Percentiles rank a stretch among this genome's conserved stretches.
Conservation (phyloP, 495 filamentous ascomycete genomes). For the Aspergillus affinis region DNA sequence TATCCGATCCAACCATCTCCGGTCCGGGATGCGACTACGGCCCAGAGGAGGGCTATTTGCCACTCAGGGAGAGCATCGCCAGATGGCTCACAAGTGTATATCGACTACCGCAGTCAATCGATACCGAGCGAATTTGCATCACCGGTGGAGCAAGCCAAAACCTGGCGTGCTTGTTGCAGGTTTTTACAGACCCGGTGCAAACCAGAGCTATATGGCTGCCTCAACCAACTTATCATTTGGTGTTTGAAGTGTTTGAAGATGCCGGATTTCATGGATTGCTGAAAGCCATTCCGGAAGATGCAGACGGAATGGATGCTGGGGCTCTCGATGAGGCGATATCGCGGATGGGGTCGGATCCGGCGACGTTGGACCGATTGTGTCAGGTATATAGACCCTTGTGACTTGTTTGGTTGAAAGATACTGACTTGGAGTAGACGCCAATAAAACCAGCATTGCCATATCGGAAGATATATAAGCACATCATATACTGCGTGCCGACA, state of each 20-base stretch:
- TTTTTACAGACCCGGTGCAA: conserved; percentile 63
- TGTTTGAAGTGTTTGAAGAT: conserved; percentile 67
- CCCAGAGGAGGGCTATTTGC: conserved; percentile 64
- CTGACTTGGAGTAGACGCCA: not conserved
- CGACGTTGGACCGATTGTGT: not conserved
- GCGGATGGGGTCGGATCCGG: not conserved
- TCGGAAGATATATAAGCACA: conserved; percentile 63
- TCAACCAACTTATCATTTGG: conserved; percentile 68
- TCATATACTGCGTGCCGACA: conserved; percentile 72
- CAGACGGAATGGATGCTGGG: conserved; percentile 58
- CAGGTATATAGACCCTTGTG: not conserved
- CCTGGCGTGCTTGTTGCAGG: conserved; percentile 57
- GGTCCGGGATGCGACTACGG: conserved; percentile 63
- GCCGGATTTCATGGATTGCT: conserved; percentile 52
- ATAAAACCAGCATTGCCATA: conserved; percentile 33
- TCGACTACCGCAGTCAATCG: conserved; percentile 14
- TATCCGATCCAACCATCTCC: conserved; percentile 51
- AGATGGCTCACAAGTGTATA: conserved; percentile 62
- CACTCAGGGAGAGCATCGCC: conserved; percentile 57
- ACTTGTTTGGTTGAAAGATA: not conserved
- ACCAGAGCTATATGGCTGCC: conserved; percentile 66
- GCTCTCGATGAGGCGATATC: not conserved
- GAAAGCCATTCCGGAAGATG: conserved; percentile 62
- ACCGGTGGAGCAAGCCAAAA: conserved; percentile 67
- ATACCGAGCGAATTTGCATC: conserved; percentile 57